A percentile compares a stretch with the other conserved stretches of the same genome.
Conservation (phyloP, 352 stramenopile genomes). For the Pythium plurisporium region DNA sequence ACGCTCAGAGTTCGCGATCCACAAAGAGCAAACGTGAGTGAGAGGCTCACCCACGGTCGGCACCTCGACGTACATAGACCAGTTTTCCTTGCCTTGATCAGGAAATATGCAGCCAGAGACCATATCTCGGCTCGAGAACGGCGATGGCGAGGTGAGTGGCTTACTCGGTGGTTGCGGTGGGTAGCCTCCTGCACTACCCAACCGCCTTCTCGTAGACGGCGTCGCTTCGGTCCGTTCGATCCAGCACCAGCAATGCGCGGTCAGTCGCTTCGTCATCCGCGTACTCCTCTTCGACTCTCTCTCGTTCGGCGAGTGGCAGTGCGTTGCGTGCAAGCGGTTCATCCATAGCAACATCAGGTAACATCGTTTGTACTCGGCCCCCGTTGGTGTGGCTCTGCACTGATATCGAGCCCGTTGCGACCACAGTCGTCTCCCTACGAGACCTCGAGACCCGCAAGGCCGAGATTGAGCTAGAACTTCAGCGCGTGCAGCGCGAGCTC, state of each 20-base stretch:
- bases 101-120: background rate
- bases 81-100: too few species aligned
- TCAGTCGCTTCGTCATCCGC: background rate
- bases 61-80: too few species aligned
- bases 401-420: background rate
- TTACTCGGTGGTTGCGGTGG: too few species aligned
- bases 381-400: background rate
- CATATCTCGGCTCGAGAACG: background rate
- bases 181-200: too few species aligned
- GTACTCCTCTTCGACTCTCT: background rate
- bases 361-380: background rate
- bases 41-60: too few species aligned
- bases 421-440: constrained; percentile 39
- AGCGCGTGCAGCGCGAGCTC: constrained; percentile 40
- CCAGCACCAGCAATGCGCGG: background rate
- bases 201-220: background rate
- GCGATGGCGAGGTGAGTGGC: background rate
- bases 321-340: background rate
- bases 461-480: constrained; percentile 53
- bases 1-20: background rate
- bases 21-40: background rate
- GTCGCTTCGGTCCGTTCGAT: constrained; percentile 4
- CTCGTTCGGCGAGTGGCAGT: constrained; percentile 5
- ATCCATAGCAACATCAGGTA: constrained; percentile 41
- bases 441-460: constrained; percentile 52